A percentile compares a stretch with the other conserved stretches of the same genome.
phyloP scores from a whole-genome alignment of 2,329 filamentous ascomycete genomes.

The Fusarium subglutinans region DNA sequence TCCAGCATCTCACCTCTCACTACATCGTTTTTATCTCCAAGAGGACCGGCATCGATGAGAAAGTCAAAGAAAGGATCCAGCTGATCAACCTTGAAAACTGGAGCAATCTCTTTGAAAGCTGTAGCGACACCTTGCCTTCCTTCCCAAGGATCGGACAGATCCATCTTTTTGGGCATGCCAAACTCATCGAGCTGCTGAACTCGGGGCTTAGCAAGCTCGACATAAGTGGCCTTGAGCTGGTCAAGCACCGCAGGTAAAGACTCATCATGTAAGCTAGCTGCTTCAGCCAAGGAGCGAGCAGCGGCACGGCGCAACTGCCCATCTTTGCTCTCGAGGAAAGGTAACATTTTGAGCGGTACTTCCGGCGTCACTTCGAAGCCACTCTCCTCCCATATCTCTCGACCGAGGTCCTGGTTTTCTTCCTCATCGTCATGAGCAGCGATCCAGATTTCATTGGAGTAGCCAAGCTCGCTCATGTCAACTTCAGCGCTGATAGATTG shows the following conservation, averaged over 20 bases:
- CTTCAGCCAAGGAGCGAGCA: slow-evolving; percentile 81
- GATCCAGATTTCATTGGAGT: slow-evolving; percentile 92
- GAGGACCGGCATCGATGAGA: slow-evolving; percentile 83
- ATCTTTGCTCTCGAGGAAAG: slow-evolving; percentile 83
- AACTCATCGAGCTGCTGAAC: slow-evolving; percentile 89
- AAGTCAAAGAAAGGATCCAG: slow-evolving; percentile 85
- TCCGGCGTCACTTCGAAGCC: slow-evolving; percentile 75
- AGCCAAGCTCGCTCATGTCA: slow-evolving; percentile 86
- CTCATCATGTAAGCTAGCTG: slow-evolving; percentile 68
- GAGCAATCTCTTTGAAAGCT: slow-evolving; percentile 83
- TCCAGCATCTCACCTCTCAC: slow-evolving; percentile 94
- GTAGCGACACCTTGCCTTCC: slow-evolving; percentile 87
- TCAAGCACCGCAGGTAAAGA: slow-evolving; percentile 70
- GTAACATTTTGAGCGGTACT: slow-evolving; percentile 73
- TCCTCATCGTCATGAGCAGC: slow-evolving; percentile 89
- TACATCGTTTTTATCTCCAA: slow-evolving; percentile 81
- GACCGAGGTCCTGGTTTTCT: slow-evolving; percentile 85
- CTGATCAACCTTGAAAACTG: slow-evolving; percentile 72
- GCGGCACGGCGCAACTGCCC: slow-evolving; percentile 84
- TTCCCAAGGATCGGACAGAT: slow-evolving; percentile 91
- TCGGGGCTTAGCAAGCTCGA: slow-evolving; percentile 81
- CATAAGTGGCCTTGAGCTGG: slow-evolving; percentile 75
- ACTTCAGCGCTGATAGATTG: slow-evolving; percentile 92
- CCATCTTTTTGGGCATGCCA: slow-evolving; percentile 91
- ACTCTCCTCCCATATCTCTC: slow-evolving; percentile 95